Conservation (phyloP, 2,329 filamentous ascomycete genomes). For the Colletotrichum aenigma region DNA sequence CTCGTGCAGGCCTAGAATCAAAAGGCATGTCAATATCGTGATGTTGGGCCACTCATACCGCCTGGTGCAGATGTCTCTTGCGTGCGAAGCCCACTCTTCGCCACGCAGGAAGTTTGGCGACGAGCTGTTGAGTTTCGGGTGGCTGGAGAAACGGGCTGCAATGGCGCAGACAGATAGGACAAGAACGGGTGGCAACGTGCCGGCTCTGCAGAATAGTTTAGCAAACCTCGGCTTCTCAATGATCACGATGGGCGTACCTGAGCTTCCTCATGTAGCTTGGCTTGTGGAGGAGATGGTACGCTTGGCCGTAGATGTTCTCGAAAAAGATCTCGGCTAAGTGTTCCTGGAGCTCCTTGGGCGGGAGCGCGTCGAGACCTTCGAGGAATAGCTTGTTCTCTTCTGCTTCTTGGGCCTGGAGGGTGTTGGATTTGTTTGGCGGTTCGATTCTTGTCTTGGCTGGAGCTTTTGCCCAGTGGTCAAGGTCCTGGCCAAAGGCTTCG, state of each 20-base stretch:
- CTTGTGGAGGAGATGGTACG: constrained; percentile 93
- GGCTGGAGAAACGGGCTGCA: constrained; percentile 91
- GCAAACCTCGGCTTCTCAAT: constrained; percentile 3
- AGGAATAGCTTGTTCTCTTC: constrained; percentile 79
- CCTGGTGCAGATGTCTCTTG: constrained; percentile 84
- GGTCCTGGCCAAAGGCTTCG: constrained; percentile 82
- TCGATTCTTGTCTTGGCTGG: constrained; percentile 55
- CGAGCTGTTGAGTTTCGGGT: constrained; percentile 77
- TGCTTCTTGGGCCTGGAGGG: constrained; percentile 63
- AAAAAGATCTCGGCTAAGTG: constrained; percentile 95
- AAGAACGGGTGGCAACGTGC: constrained; percentile 85
- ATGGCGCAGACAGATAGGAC: constrained; percentile 94
- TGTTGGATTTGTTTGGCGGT: constrained; percentile 53
- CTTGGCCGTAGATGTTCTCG: constrained; percentile 93
- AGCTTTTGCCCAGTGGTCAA: constrained; percentile 79
- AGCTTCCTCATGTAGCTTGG: constrained; percentile 94
- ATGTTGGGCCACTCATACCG: constrained; percentile 96
- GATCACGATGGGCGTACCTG: constrained; percentile 52
- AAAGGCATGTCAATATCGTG: constrained; percentile 88
- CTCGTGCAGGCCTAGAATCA: constrained; percentile 89
- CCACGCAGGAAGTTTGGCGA: constrained; percentile 81
- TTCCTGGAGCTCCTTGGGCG: constrained; percentile 86
- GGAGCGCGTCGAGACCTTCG: constrained; percentile 83
- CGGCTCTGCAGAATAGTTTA: constrained; percentile 56
- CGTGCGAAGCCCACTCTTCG: constrained; percentile 87